Base-by-base conservation (phyloP, 1,284 basidiomycete genomes). In the Trichosporon coremiiforme region DNA sequence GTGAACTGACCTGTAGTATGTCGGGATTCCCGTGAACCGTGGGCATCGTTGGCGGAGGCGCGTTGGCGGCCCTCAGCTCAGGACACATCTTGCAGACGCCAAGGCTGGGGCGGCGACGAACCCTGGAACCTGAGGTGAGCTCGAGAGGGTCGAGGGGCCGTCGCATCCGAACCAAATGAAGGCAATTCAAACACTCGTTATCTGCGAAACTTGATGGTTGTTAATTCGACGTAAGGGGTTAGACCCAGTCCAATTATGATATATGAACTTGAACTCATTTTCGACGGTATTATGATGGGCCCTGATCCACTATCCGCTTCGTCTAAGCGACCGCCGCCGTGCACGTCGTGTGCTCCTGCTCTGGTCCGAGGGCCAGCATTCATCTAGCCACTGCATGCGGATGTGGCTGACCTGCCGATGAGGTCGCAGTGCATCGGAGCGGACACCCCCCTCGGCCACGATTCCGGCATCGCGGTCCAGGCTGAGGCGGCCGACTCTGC, bases 291-390 rank as follows among this genome's bases (percentile, higher is more conserved):
- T 45, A 45, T 45, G 25, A 25, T 25, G 25, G 25, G 25, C 41
- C 41, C 41, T 45, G 41, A 45, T 45, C 41, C 41, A 45, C 41
- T 45, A n/a, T 38, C 36, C 41, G 41, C n/a, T n/a, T 45, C 41
- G 41, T 12, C 36, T 38, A 45, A 45, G 41, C 41, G 41, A 45
- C 17, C 41, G 17, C 41, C 17, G 25, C 25, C 25, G 25, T 25
- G 25, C 25, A 25, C 25, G 25, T 25, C 25, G 4, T n/a, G 10
- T n/a, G 15, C 17, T 45, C 41, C 17, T 17, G 17, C 8, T 45
- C 41, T 45, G n/a, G 41, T 45, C 41, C 41, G 8, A 6, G 4
- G 25, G 25, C 25, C 25, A 25, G 17, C 4, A n/a, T 45, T 45
- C 41, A 45, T 38, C 9, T 38, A 10, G 13, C 36, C 36, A 38